Conservation (phyloP, 2,329 filamentous ascomycete genomes). For the Calonectria hawksworthii region DNA sequence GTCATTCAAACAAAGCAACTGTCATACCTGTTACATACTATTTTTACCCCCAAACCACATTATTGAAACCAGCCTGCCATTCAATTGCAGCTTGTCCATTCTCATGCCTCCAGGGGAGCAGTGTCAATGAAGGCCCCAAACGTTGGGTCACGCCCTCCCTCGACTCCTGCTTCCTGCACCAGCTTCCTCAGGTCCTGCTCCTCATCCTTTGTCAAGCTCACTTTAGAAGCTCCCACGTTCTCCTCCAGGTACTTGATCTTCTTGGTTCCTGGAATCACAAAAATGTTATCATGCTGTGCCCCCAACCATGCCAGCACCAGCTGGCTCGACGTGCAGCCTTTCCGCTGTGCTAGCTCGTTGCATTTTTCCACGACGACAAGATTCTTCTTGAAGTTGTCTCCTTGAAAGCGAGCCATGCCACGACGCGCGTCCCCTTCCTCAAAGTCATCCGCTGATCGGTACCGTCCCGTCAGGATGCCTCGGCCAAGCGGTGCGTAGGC, state of each 20-base stretch:
- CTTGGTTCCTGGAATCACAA: conserved; percentile 70
- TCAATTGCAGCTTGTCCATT: not conserved
- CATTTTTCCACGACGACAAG: conserved; percentile 63
- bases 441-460: conserved; percentile 62
- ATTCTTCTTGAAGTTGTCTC: conserved; percentile 60
- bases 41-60: not conserved
- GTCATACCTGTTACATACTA: conserved; percentile 23
- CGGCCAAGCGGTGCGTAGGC: conserved; percentile 72
- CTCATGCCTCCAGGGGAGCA: conserved; percentile 30
- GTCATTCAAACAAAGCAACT: not conserved
- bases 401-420: conserved; percentile 37
- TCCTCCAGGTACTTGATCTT: conserved; percentile 62
- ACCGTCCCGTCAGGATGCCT: conserved; percentile 68
- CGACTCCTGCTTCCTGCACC: conserved; percentile 45
- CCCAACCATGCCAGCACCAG: conserved; percentile 75
- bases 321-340: conserved; percentile 68
- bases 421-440: conserved; percentile 42
- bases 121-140: conserved; percentile 39
- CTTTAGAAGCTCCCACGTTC: conserved; percentile 54
- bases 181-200: conserved; percentile 49
- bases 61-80: not conserved
- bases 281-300: conserved; percentile 71
- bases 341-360: conserved; percentile 55
- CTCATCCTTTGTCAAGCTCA: conserved; percentile 53
- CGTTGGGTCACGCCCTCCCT: conserved; percentile 43